These are phyloP conservation scores for Xylaria cubensis DNA, from an alignment of 495 filamentous ascomycete species.

Conservation along the genomic window DNA sequence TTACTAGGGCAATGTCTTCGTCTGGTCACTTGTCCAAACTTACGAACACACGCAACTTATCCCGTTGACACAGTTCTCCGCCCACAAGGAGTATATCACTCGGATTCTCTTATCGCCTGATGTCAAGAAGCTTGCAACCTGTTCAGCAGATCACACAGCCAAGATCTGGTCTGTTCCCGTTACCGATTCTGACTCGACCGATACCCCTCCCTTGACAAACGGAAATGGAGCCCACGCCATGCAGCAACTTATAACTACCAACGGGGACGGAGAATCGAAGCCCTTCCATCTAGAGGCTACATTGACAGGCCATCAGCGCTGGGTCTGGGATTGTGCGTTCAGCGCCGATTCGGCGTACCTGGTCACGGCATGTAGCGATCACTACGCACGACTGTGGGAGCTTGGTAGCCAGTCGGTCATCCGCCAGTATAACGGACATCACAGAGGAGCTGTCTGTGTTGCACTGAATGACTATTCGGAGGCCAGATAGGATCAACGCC, in stretches of 20 bases:
- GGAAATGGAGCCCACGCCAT: conserved; percentile 27
- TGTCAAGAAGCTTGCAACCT: conserved; percentile 96
- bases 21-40: conserved; percentile 89
- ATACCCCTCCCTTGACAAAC: conserved; percentile 8
- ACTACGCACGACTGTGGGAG: conserved; percentile 98
- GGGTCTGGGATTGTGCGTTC: conserved; percentile 99
- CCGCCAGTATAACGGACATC: conserved; percentile 97
- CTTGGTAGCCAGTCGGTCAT: conserved; percentile 84
- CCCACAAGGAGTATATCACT: conserved; percentile 92
- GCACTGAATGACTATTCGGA: conserved; percentile 97
- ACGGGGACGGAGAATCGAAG: conserved; percentile 42
- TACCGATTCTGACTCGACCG: conserved; percentile 21
- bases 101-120: conserved; percentile 95
- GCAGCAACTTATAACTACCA: conserved; percentile 12
- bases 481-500: conserved; percentile 50
- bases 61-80: conserved; percentile 89
- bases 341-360: conserved; percentile 95
- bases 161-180: conserved; percentile 78
- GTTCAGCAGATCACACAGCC: conserved; percentile 96
- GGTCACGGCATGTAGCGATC: conserved; percentile 97
- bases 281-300: conserved; percentile 85
- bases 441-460: conserved; percentile 93
- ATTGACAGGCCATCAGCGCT: conserved; percentile 91
- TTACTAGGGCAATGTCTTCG: conserved; percentile 87
- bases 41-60: conserved; percentile 86